Conservation (phyloP, 208 protist genomes). For the Borovskyia barvae region DNA sequence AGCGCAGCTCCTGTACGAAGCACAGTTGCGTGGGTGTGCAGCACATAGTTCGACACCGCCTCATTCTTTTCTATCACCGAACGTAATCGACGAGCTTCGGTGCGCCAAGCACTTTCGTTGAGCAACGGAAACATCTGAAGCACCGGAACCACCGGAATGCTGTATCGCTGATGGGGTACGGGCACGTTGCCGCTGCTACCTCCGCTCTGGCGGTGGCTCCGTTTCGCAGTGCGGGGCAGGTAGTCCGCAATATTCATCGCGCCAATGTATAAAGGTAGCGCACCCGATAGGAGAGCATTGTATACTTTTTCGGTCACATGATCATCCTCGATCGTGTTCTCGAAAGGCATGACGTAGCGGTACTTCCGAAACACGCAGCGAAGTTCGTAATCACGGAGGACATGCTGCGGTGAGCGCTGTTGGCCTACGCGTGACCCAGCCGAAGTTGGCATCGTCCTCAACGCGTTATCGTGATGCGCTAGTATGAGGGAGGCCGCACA, state of each 20-base stretch:
- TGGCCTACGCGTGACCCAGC: background rate
- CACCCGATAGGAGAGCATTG: constrained; percentile 43
- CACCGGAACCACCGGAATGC: constrained; percentile 5
- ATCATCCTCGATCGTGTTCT: constrained; percentile 52
- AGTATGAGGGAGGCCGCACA: background rate
- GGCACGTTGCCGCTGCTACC: background rate
- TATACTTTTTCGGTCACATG: constrained; percentile 79
- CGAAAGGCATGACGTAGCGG: constrained; percentile 35
- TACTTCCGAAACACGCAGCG: constrained; percentile 41
- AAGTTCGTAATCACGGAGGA: constrained; percentile 3
- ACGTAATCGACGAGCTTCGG: constrained; percentile 3
- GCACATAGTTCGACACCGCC: background rate
- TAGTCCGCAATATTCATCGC: constrained; percentile 43
- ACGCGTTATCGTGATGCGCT: background rate
- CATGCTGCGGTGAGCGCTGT: background rate
- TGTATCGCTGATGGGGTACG: background rate
- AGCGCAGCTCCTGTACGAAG: constrained; percentile 1
- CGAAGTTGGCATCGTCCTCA: background rate
- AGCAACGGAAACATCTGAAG: constrained; percentile 18
- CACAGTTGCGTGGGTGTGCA: constrained; percentile 2
- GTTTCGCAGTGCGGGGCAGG: constrained; percentile 9
- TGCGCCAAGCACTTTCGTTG: constrained; percentile 14
- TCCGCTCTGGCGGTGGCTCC: background rate
- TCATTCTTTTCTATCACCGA: constrained; percentile 6
- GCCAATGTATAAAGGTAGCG: constrained; percentile 50